Conservation (phyloP, 768 basidiomycete species). For the Thelephora ganbajun region DNA sequence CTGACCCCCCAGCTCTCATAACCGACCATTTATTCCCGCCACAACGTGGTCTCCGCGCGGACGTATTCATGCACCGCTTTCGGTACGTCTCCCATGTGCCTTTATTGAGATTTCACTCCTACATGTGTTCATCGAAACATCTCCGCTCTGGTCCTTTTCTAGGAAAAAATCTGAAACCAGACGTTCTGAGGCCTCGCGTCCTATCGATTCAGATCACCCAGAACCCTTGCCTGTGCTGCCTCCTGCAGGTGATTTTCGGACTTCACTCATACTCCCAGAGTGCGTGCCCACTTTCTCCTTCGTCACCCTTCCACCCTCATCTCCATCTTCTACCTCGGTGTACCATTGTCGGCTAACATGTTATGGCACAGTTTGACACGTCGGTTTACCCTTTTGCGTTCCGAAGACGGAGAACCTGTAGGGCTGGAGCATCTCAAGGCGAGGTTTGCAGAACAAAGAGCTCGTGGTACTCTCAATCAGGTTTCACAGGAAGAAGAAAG, state of each 20-base stretch:
- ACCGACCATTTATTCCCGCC: not conserved
- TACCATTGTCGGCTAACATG: conserved; percentile 10
- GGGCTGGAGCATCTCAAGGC: conserved; percentile 48
- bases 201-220: conserved; percentile 12
- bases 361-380: conserved; percentile 50
- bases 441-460: conserved; percentile 65
- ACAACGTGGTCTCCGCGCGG: not conserved
- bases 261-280: conserved; percentile 78
- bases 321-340: conserved; percentile 1
- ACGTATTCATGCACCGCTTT: conserved; percentile 53
- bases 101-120: conserved; percentile 7
- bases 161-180: conserved; percentile 75
- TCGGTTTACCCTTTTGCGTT: conserved; percentile 69
- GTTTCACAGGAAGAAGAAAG: conserved; percentile 77
- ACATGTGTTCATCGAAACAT: conserved; percentile 3
- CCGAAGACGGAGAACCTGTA: conserved; percentile 50
- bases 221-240: conserved; percentile 43
- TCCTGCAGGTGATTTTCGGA: conserved; percentile 66
- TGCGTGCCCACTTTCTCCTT: conserved; percentile 25
- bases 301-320: conserved; percentile 9
- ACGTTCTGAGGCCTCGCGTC: conserved; percentile 22
- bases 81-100: conserved; percentile 42
- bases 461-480: conserved; percentile 49
- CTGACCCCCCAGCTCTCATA: not conserved
- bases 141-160: conserved; percentile 4